Conservation (phyloP, 116 monocot genomes). For the Papilionanthe hybrid region DNA sequence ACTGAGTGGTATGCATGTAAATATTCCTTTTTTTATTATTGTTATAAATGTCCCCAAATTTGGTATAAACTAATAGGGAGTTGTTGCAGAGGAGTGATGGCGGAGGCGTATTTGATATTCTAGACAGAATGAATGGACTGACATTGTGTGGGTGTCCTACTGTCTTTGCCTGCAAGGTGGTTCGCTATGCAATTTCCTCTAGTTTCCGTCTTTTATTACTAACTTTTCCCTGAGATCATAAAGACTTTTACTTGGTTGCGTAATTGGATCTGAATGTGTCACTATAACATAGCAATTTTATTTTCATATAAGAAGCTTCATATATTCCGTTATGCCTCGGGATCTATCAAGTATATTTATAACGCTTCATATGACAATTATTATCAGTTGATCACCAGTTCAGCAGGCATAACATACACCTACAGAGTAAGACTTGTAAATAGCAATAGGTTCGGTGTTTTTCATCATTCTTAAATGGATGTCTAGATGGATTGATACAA, state of each 20-base stretch:
- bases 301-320: neutral
- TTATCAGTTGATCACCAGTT: too few species aligned
- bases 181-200: conserved; percentile 13
- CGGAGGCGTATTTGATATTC: conserved; percentile 74
- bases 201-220: neutral
- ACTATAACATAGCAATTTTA: neutral
- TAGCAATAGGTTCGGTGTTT: too few species aligned
- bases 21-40: neutral
- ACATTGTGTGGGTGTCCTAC: conserved; percentile 67
- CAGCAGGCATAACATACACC: too few species aligned
- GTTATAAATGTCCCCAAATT: neutral
- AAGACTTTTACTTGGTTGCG: neutral
- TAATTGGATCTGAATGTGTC: neutral
- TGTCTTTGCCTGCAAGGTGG: conserved; percentile 80
- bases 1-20: too few species aligned
- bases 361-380: neutral
- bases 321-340: too few species aligned
- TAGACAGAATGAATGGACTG: conserved; percentile 83
- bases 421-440: neutral
- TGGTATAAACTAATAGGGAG: neutral
- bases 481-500: neutral
- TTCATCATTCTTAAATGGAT: neutral
- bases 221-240: neutral
- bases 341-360: neutral
- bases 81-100: conserved; percentile 85